Evolutionary conservation across 345 rosid genomes (phyloP).

Genomic region (Citrus unshiu): DNA sequence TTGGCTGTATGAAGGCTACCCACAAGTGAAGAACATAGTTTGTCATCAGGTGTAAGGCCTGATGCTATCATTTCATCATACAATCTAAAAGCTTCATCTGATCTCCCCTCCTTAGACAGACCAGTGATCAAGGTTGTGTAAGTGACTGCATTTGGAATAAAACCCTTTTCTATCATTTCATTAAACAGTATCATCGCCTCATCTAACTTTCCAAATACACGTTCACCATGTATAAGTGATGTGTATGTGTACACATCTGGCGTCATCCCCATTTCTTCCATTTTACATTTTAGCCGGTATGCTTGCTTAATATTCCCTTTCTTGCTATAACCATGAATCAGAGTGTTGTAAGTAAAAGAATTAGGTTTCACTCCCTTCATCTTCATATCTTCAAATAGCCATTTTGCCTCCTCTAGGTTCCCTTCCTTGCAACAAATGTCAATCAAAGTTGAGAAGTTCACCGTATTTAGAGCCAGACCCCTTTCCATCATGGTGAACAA

Average conservation of each 20-base stretch:
- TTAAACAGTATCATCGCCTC: conserved; percentile 60
- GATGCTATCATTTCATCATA: conserved; percentile 62
- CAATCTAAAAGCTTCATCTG: conserved; percentile 74
- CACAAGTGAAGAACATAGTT: conserved; percentile 65
- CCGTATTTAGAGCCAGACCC: conserved; percentile 45
- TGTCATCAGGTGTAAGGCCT: conserved; percentile 62
- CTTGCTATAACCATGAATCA: conserved; percentile 64
- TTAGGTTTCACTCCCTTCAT: conserved; percentile 49
- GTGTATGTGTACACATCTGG: conserved; percentile 69
- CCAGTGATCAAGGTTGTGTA: conserved; percentile 67
- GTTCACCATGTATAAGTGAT: conserved; percentile 76
- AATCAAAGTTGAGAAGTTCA: conserved; percentile 64
- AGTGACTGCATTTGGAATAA: conserved; percentile 42
- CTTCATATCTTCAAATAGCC: conserved; percentile 60
- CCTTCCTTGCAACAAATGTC: conserved; percentile 80
- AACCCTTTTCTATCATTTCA: conserved; percentile 50
- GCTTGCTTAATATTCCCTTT: conserved; percentile 68
- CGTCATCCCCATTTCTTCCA: conserved; percentile 47
- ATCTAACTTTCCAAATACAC: conserved; percentile 55
- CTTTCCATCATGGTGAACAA: conserved; percentile 53
- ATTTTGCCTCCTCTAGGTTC: conserved; percentile 68
- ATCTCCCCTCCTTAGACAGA: conserved; percentile 70
- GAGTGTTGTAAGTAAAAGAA: conserved; percentile 54
- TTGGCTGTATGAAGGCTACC: conserved; percentile 53
- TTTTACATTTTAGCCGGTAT: conserved; percentile 47